Evolutionary conservation across 139 green algal genomes (phyloP), one percentile per base, ranked within the genome.

Genomic region (Yamagishiella unicocca): DNA sequence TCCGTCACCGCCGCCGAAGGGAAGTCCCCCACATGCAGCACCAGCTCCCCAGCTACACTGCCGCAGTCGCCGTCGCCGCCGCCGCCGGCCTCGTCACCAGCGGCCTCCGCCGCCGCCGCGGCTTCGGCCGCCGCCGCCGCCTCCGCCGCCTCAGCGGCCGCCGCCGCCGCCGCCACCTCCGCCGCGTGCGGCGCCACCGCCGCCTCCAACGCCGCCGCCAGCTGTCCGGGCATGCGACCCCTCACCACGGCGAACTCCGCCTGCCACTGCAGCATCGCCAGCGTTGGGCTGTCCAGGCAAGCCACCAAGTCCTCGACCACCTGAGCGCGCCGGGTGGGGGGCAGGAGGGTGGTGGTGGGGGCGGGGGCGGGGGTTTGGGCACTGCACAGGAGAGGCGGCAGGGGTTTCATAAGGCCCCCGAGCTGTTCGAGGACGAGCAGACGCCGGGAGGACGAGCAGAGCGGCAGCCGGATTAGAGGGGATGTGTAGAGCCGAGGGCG

Each of bases 211-310:
- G 81, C 66, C 27, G 81, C 64, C 43, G 38, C 81, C 81, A 87
- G 81, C 4, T 7, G 33, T 0, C 45, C 61, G 0, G 96, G 95
- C 82, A 99, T 85, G 55, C 97, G 91, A 42, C 85, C 84, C n/a
- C 94, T 84, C 35, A 96, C 94, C 42, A 97, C 96, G 1, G 87
- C 92, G 70, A 95, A 95, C 35, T 88, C 90, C 43, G 97, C 94
- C 21, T 92, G 90, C 95, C 96, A 99, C 90, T 99, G 96, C 89
- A 96, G 82, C 73, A 98, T 88, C 19, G 96, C 90, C 78, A 99
- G 92, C 9, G 92, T 90, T 1, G 94, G 93, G 73, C 97, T 89
- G 84, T 97, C 94, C 73, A 99, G 90, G 75, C 90, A 94, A 10
- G 66, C 50, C 76, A 98, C 91, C 74, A 99, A 88, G 38, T 91